Conservation (phyloP, 345 rosid species). For the Corchorus capsularis region DNA sequence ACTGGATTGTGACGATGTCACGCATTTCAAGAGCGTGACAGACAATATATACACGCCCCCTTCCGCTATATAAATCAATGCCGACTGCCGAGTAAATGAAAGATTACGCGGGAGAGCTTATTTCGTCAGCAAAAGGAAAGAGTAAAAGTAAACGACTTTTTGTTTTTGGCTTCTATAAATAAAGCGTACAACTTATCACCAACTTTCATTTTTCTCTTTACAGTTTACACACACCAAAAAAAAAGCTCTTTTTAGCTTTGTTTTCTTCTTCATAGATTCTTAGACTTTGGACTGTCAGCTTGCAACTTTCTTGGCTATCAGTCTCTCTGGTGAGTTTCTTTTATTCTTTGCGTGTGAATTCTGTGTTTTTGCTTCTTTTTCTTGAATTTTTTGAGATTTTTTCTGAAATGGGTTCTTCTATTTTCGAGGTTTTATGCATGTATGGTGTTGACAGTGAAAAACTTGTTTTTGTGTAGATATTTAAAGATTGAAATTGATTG, state of each 20-base stretch:
- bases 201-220: background rate
- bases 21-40: background rate
- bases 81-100: background rate
- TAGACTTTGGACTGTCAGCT: background rate
- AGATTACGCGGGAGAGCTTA: background rate
- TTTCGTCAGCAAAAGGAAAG: background rate
- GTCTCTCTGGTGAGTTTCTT: constrained; percentile 3
- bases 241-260: background rate
- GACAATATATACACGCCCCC: background rate
- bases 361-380: background rate
- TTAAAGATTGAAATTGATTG: background rate
- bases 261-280: background rate
- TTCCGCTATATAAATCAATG: background rate
- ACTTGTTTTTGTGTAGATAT: background rate
- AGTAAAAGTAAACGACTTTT: constrained; percentile 4
- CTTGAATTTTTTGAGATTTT: background rate
- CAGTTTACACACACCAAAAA: no score
- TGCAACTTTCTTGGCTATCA: constrained; percentile 6
- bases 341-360: background rate
- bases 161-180: background rate
- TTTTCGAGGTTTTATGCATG: background rate
- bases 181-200: background rate
- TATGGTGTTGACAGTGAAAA: background rate
- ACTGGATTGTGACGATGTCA: background rate
- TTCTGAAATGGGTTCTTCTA: background rate